Evolutionary conservation across 108 stramenopile genomes (phyloP).

Genomic region (Cyclostephanos invisitatus): DNA sequence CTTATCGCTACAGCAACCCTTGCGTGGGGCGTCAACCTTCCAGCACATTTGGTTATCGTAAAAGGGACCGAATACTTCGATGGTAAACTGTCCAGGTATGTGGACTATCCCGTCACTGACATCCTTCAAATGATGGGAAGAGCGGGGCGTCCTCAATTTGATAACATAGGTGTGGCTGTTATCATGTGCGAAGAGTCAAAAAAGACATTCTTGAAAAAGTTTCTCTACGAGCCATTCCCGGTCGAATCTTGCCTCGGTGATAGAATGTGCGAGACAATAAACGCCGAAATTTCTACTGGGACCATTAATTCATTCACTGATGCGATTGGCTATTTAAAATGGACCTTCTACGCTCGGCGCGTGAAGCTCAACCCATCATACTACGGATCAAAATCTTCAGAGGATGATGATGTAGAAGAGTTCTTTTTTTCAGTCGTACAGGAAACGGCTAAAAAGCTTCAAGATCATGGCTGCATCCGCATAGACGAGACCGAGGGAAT

Average conservation of each 20-base stretch:
- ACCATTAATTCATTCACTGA: constrained; percentile 78
- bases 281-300: constrained; percentile 93
- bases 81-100: constrained; percentile 90
- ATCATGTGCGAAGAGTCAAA: constrained; percentile 94
- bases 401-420: constrained; percentile 65
- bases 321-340: constrained; percentile 90
- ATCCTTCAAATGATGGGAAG: constrained; percentile 99
- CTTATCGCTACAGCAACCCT: constrained; percentile 91
- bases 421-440: constrained; percentile 67
- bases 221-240: constrained; percentile 99
- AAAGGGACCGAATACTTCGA: constrained; percentile 99
- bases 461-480: constrained; percentile 75
- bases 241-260: constrained; percentile 93
- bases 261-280: constrained; percentile 91
- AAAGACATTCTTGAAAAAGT: constrained; percentile 96
- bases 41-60: constrained; percentile 89
- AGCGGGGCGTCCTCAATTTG: constrained; percentile 98
- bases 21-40: constrained; percentile 98
- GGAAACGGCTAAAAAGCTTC: constrained; percentile 64
- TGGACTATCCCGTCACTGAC: constrained; percentile 99
- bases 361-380: constrained; percentile 94
- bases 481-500: constrained; percentile 50
- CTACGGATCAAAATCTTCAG: constrained; percentile 79
- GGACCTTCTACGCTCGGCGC: constrained; percentile 97
- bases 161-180: constrained; percentile 88